Evolutionary conservation across 306 rosid species (phyloP).

Genomic region (Hylodesmum podocarpum): DNA sequence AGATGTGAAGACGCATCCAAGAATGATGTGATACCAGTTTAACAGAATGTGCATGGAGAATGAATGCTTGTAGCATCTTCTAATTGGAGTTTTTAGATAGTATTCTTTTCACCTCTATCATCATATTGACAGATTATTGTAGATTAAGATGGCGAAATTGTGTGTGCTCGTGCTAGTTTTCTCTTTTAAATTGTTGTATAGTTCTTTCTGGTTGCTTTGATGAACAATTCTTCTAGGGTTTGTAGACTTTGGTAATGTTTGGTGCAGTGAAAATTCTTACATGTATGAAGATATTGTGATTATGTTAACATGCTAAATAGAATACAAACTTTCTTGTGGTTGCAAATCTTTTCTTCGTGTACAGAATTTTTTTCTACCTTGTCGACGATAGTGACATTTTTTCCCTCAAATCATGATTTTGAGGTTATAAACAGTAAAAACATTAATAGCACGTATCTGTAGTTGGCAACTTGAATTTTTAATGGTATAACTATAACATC

Average conservation of each 20-base stretch:
- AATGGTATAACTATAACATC: neutral
- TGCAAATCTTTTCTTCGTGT: conserved; percentile 5
- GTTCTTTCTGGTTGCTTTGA: conserved; percentile 37
- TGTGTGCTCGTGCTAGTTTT: conserved; percentile 15
- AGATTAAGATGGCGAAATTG: conserved; percentile 40
- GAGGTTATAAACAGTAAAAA: neutral
- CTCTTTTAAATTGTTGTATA: conserved; percentile 45
- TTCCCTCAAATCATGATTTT: neutral
- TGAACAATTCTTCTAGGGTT: conserved; percentile 45
- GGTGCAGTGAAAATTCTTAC: conserved; percentile 47
- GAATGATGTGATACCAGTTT: conserved; percentile 89
- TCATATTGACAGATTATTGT: conserved; percentile 29
- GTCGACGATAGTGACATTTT: too few species aligned
- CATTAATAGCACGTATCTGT: neutral
- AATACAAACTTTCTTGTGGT: conserved; percentile 34
- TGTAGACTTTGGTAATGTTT: conserved; percentile 60
- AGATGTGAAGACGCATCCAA: conserved; percentile 81
- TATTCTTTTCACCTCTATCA: conserved; percentile 47
- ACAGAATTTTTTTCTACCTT: neutral
- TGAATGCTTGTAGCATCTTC: conserved; percentile 33
- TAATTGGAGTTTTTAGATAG: conserved; percentile 29
- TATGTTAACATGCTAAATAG: conserved; percentile 44
- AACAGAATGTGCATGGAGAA: conserved; percentile 30
- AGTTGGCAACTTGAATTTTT: neutral
- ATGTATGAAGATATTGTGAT: conserved; percentile 45